Base-by-base conservation (phyloP, 148 eudicot species). In the Drosera capensis region DNA sequence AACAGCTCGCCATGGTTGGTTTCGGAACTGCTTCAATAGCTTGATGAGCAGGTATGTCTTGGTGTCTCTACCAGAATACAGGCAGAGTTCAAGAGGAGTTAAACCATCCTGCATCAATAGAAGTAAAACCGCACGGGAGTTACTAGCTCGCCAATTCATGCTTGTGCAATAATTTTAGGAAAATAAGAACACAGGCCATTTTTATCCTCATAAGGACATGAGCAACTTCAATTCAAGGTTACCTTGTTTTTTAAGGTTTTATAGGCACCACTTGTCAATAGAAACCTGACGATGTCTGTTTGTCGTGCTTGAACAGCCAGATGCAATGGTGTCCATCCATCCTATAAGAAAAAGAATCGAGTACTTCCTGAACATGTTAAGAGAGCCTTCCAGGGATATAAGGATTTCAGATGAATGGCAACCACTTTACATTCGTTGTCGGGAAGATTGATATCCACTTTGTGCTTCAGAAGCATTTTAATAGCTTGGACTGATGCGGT, bases 311-410 rank as follows among this genome's bases (percentile, higher is more conserved):
- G 99, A 45, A 90, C 93, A 39, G 99, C 99, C 14, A 90, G 68
- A 78, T 90, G 99, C 59, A 90, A 52, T 14, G 99, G 80, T 11
- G 82, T 80, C 99, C 99, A 90, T 5, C 99, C 99, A 52, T 84
- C 95, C 99, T 90, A 55, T 15, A 38, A 63, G 43, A 25, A 13
- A 34, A 19, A 21, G 48, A 18, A 44, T 30, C 51, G 40, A 3
- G 3, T 3, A 3, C 40, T 8, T 14, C n/a, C 3, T 37, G 8
- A 2, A 4, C 40, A 37, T 2, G 17, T 37, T 3, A 37, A 8
- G 4, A n/a, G n/a, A 37, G 14, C 8, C n/a, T 14, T 16, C 17
- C 1, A 37, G 43, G 7, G 16, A 39, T 28, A 4, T 3, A 28
- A 28, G 7, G 25, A 17, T 3, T 13, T 14, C 20, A 34, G 52